These are phyloP conservation scores for Pisolithus thermaeus DNA, from an alignment of 1,284 basidiomycete species.

Conservation along the genomic window DNA sequence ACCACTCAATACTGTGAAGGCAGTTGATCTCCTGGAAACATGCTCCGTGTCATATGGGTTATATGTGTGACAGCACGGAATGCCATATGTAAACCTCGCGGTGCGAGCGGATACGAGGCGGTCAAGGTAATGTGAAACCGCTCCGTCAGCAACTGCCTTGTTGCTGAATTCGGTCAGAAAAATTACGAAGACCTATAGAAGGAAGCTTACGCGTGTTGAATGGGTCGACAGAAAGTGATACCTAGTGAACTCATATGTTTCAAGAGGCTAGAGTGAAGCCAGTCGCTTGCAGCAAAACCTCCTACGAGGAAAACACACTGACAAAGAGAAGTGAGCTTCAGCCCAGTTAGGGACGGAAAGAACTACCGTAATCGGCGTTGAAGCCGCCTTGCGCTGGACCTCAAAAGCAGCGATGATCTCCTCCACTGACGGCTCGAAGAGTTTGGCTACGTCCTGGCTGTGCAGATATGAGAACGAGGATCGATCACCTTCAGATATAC, in stretches of 20 bases:
- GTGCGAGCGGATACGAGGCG: slow-evolving; percentile 5
- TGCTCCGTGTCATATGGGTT: slow-evolving; percentile 28
- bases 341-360: background rate
- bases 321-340: slow-evolving; percentile 6
- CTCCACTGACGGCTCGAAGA: slow-evolving; percentile 43
- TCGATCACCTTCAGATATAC: slow-evolving; percentile 4
- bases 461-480: background rate
- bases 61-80: slow-evolving; percentile 19
- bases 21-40: background rate
- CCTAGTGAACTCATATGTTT: slow-evolving; percentile 17
- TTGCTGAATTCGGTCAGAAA: slow-evolving; percentile 16
- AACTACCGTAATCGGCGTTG: slow-evolving; percentile 29
- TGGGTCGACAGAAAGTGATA: slow-evolving; percentile 25
- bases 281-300: slow-evolving; percentile 42
- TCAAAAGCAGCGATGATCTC: slow-evolving; percentile 36
- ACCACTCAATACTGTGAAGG: too few relatives aligned
- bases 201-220: slow-evolving; percentile 12
- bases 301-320: slow-evolving; percentile 32
- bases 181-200: slow-evolving; percentile 25
- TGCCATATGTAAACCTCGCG: slow-evolving; percentile 5
- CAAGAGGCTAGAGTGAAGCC: slow-evolving; percentile 32
- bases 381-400: slow-evolving; percentile 24
- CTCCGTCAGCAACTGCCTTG: slow-evolving; percentile 10
- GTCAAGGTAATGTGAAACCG: slow-evolving; percentile 9
- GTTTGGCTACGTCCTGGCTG: slow-evolving; percentile 35